phyloP scores from a whole-genome alignment of 129 eudicot species.

The Chrysanthemum seticuspe region DNA sequence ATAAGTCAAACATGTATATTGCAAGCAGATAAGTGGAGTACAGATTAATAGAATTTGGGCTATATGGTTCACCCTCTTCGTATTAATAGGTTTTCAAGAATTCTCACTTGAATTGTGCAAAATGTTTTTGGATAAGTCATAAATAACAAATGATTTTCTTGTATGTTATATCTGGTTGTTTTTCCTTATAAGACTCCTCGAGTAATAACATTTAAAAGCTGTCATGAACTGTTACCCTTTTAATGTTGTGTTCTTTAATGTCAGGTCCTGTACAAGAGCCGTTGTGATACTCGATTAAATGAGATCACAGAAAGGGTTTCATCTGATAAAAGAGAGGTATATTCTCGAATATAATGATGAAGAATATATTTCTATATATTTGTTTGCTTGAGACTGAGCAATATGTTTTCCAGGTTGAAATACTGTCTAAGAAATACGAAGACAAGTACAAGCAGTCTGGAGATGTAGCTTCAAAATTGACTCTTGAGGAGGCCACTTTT shows the following conservation, averaged over 20 bases:
- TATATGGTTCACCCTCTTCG: no score
- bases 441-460: constrained; percentile 82
- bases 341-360: neutral
- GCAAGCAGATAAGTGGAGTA: no score
- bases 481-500: constrained; percentile 90
- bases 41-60: no score
- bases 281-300: constrained; percentile 78
- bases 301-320: constrained; percentile 77
- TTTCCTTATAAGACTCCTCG: neutral
- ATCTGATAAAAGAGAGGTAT: constrained; percentile 81
- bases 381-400: constrained; percentile 17
- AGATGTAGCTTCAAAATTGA: constrained; percentile 86
- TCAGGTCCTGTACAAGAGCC: constrained; percentile 87
- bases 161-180: neutral
- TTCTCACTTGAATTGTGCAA: no score
- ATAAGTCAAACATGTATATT: no score
- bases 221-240: neutral
- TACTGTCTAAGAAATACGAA: constrained; percentile 79
- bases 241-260: constrained; percentile 18
- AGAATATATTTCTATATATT: neutral
- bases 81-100: no score
- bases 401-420: constrained; percentile 43
- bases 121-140: no score
- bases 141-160: neutral
- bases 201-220: neutral